Conservation (phyloP, 2,329 filamentous ascomycete species). For the Neofusicoccum sp. region DNA sequence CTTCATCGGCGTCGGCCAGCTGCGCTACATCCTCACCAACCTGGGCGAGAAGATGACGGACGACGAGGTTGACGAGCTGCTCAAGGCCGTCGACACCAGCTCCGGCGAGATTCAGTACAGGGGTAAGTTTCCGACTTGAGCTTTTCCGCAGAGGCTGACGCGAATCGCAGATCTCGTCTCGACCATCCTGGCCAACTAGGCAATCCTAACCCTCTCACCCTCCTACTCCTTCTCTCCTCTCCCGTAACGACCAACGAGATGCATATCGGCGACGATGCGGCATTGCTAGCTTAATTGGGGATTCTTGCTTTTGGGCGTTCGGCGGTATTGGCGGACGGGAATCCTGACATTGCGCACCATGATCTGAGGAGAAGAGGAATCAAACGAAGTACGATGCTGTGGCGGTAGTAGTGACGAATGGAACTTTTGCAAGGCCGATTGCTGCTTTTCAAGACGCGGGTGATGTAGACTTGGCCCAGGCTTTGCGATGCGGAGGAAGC, state of each 20-base stretch:
- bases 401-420: neutral
- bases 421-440: neutral
- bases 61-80: constrained; percentile 96
- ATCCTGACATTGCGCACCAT: constrained; percentile 1
- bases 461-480: neutral
- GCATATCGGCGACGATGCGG: constrained; percentile 6
- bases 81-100: constrained; percentile 96
- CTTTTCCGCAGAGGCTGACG: neutral
- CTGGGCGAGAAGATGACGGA: constrained; percentile 99
- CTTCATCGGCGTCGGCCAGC: constrained; percentile 94
- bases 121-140: constrained; percentile 56
- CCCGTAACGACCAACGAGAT: constrained; percentile 8
- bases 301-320: constrained; percentile 14
- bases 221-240: neutral
- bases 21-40: constrained; percentile 97
- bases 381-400: neutral
- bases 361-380: neutral
- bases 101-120: constrained; percentile 97
- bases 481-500: too few relatives aligned
- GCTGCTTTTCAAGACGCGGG: neutral
- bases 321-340: constrained; percentile 2
- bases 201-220: neutral
- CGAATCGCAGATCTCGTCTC: constrained; percentile 9
- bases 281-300: constrained; percentile 8
- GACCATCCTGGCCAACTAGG: constrained; percentile 19